Base-by-base conservation (phyloP, 495 filamentous ascomycete genomes). In the Hyaloscypha variabilis region DNA sequence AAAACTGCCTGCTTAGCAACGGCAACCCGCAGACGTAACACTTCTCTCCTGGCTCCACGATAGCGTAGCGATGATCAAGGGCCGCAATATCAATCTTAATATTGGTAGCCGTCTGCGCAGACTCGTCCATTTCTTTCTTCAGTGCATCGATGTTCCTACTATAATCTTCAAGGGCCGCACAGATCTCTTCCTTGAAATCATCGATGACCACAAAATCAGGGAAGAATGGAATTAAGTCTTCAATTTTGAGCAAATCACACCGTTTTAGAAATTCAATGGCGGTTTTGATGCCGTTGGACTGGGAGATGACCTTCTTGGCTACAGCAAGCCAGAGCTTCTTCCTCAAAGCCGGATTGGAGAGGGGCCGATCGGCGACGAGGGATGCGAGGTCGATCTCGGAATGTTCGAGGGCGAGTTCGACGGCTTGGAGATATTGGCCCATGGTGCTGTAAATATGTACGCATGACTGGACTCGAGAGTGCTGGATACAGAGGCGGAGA, bases 191-290 rank as follows among this genome's bases (percentile, higher is more conserved):
- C 74, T 99, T 97, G 82, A 99, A 98, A 76, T 97, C 93, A 72
- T 99, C 95, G 62, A 99, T 97, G 55, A 97, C 90, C n/a, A 97
- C 92, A 68, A 99, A 99, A 73, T 99, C 95, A 0, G 95, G 96
- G 80, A 99, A 99, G 79, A 97, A 97, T 0, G 96, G 95, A 49
- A 99, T 97, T 24, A 99, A 78, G 71, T 99, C 96, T 73, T 99
- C 95, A 69, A 99, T 99, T 66, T 89, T 88, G 21, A 99, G 85
- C 2, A 98, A 81, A 64, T 96, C 92, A 76, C 94, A 97, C 17
- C 91, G 90, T 68, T 90, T 89, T 17, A 99, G 83, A 74, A 99
- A 97, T 64, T 96, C 93, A 56, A 99, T 95, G 23, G 95, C 95
- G 51, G 91, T 88, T 77, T 97, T 97, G 82, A 97, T 97, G 42